Percentiles rank a stretch among this genome's conserved stretches.
Conservation (phyloP, 495 filamentous ascomycete genomes). For the Endocarpon pusillum region DNA sequence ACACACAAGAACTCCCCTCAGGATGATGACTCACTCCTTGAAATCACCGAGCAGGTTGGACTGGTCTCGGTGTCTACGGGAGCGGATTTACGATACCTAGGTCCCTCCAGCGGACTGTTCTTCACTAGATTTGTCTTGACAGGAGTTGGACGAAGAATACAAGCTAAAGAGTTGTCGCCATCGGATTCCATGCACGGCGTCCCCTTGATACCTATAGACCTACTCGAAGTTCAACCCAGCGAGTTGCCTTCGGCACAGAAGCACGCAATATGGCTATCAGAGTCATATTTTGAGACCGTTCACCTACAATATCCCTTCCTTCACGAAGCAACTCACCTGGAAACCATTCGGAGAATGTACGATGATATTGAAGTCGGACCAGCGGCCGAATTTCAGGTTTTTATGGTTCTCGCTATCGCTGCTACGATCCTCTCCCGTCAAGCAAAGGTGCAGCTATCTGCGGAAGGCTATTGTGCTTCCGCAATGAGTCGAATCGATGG, state of each 20-base stretch:
- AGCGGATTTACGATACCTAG: slow-evolving; percentile 21
- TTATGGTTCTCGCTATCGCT: slow-evolving; percentile 29
- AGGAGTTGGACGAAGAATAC: slow-evolving; percentile 16
- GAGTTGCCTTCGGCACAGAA: slow-evolving; percentile 19
- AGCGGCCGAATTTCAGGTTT: slow-evolving; percentile 21
- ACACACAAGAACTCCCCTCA: too few species aligned
- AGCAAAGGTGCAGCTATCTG: slow-evolving; percentile 23
- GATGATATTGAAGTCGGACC: slow-evolving; percentile 8
- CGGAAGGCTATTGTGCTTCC: slow-evolving; percentile 26
- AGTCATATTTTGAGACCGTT: slow-evolving; percentile 24
- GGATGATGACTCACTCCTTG: too few species aligned
- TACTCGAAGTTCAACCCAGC: slow-evolving; percentile 23
- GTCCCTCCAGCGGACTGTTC: slow-evolving; percentile 25
- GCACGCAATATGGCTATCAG: slow-evolving; percentile 20
- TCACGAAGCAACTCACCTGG: slow-evolving; percentile 23
- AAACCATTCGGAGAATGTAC: slow-evolving; percentile 18
- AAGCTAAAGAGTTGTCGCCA: slow-evolving; percentile 3
- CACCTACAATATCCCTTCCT: slow-evolving; percentile 28
- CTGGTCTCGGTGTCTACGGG: slow-evolving; percentile 22
- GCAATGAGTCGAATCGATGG: slow-evolving; percentile 24
- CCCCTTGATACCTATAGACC: slow-evolving; percentile 12
- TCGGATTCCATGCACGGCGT: background rate
- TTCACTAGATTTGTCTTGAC: slow-evolving; percentile 26
- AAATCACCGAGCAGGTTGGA: slow-evolving; percentile 23
- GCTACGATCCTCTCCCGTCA: slow-evolving; percentile 25